Percentiles rank a stretch among this genome's conserved stretches.
phyloP scores from a whole-genome alignment of 2,329 filamentous ascomycete species.

The Ophiocordyceps camponoti-saundersi region DNA sequence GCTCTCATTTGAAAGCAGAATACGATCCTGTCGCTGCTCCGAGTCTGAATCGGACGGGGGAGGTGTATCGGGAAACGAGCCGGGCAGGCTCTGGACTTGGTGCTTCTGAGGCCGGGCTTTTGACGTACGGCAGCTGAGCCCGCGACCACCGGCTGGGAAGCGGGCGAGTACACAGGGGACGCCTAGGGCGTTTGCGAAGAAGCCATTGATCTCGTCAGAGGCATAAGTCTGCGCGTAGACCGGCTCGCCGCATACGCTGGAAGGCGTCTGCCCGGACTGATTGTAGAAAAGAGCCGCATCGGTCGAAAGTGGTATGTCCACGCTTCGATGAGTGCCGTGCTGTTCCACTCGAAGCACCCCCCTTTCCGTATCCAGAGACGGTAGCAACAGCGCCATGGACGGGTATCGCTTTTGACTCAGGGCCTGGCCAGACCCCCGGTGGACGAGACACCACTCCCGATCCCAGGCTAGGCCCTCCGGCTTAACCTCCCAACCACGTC shows the following conservation, averaged over 20 bases:
- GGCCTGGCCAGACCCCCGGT: constrained; percentile 67
- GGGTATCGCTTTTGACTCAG: constrained; percentile 82
- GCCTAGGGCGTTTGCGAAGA: constrained; percentile 61
- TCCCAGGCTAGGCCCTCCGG: constrained; percentile 84
- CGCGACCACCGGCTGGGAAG: constrained; percentile 53
- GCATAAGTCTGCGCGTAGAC: constrained; percentile 57
- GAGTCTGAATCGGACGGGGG: constrained; percentile 41
- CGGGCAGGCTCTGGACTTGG: constrained; percentile 29
- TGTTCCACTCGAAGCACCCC: constrained; percentile 49
- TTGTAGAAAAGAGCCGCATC: constrained; percentile 41
- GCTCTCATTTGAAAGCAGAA: constrained; percentile 82
- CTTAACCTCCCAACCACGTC: constrained; percentile 55
- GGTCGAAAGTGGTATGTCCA: constrained; percentile 47
- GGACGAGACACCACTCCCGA: constrained; percentile 88
- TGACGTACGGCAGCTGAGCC: constrained; percentile 45
- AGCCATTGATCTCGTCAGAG: constrained; percentile 46
- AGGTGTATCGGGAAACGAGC: constrained; percentile 34
- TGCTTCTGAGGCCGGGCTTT: constrained; percentile 53
- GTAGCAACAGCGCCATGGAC: constrained; percentile 70
- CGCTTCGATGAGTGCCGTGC: constrained; percentile 15
- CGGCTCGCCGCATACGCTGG: constrained; percentile 70
- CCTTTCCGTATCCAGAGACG: constrained; percentile 50
- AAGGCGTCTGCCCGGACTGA: constrained; percentile 24
- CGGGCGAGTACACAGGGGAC: constrained; percentile 72
- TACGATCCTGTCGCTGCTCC: constrained; percentile 24